phyloP scores from a whole-genome alignment of 768 basidiomycete species.

The Lepiota brunneoincarnata region DNA sequence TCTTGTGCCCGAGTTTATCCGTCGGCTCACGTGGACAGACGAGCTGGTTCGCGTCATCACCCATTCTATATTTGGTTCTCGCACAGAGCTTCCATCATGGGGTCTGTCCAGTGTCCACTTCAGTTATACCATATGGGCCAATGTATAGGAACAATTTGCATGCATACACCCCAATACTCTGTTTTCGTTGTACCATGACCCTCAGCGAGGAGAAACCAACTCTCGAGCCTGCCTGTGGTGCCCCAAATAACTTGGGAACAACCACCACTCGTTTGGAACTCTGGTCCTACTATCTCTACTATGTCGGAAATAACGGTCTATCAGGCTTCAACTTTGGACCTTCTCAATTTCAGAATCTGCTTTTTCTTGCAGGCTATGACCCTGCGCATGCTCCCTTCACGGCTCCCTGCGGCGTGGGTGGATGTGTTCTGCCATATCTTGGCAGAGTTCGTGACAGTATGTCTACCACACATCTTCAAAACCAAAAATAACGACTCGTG shows the following conservation, averaged over 20 bases:
- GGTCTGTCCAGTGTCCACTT: no score
- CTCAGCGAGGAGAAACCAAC: neutral
- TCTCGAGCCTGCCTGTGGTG: neutral
- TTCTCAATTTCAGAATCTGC: constrained; percentile 71
- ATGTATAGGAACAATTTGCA: neutral
- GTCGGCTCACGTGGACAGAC: constrained; percentile 20
- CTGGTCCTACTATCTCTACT: constrained; percentile 62
- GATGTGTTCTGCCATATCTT: constrained; percentile 66
- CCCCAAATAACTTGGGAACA: neutral
- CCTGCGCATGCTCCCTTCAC: constrained; percentile 55
- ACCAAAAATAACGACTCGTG: neutral
- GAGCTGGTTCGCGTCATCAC: constrained; percentile 8
- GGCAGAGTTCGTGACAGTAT: constrained; percentile 58
- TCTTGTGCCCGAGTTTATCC: constrained; percentile 39
- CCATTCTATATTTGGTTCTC: neutral
- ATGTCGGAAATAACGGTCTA: constrained; percentile 65
- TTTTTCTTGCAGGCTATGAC: constrained; percentile 73
- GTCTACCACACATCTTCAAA: constrained; percentile 18
- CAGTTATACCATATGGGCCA: neutral
- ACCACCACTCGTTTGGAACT: constrained; percentile 48
- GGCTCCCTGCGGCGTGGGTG: constrained; percentile 46
- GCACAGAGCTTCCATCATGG: no score
- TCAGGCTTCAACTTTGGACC: constrained; percentile 73
- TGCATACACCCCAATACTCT: neutral
- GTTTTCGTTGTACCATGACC: neutral